Evolutionary conservation across 2,329 filamentous ascomycete genomes (phyloP), one percentile per base, ranked within the genome.

Genomic region (Aureobasidium subglaciale): DNA sequence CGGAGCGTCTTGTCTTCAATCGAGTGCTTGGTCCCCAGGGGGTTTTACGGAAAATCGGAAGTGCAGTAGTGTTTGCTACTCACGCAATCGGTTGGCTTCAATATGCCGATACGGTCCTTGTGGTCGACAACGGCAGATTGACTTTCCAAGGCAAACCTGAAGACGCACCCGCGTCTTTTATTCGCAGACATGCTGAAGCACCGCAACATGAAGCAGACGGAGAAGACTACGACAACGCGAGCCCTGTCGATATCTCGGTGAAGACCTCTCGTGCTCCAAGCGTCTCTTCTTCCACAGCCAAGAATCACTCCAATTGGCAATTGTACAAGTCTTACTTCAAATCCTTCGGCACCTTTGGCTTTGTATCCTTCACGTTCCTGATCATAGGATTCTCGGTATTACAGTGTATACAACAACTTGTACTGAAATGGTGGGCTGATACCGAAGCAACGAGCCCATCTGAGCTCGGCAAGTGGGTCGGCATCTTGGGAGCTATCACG

Each of bases 11-110:
- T 2, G 66, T 80, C 4, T 75, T 79, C 34, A 62, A 70, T 9
- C 67, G 68, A 3, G 63, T 80, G 0, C 62, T 80, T 4, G 71
- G 73, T 0, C 35, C 60, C 2, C 56, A 64, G 3, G 78, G 79
- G 0, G 55, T 80, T 1, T 61, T 79, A 1, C 69, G 69, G 11
- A 63, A 61, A 13, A 61, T 65, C 16, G 64, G 67, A 0, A 65
- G 66, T 7, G 77, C 75, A 0, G 71, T 75, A 1, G 57, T 81
- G 1, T 63, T 80, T 4, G 70, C 70, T 2, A 75, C 75, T 0
- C 73, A 76, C 49, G 67, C 69, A 1, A 61, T 68, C 65, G 62
- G 59, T 59, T 63, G 57, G 70, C 34, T 65, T 70, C 5, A 62
- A 54, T 15, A 67, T 50, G 67, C 72, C 18, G 75, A 81, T 41